These are phyloP conservation scores for Beauveria asiatica DNA, from an alignment of 2,329 filamentous ascomycete species.

Conservation along the genomic window DNA sequence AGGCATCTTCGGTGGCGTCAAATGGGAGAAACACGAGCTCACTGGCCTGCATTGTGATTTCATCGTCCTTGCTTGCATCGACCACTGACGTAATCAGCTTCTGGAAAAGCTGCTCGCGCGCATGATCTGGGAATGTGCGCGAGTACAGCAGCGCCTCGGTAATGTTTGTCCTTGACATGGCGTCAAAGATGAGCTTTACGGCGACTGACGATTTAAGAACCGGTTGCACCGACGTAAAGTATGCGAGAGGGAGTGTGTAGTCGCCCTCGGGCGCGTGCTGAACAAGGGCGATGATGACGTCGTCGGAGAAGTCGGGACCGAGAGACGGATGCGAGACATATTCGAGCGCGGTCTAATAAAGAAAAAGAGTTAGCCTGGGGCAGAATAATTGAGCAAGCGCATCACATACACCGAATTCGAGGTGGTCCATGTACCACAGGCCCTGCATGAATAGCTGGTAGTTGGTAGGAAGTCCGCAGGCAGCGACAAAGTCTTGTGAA, in stretches of 20 bases:
- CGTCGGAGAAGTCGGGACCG: slow-evolving; percentile 72
- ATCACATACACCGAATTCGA: slow-evolving; percentile 52
- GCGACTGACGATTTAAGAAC: slow-evolving; percentile 56
- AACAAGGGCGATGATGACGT: slow-evolving; percentile 65
- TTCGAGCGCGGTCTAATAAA: slow-evolving; percentile 54
- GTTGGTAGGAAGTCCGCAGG: slow-evolving; percentile 60
- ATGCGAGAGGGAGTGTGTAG: slow-evolving; percentile 61
- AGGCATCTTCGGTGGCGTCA: slow-evolving; percentile 59
- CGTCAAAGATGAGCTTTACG: slow-evolving; percentile 59
- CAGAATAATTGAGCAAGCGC: slow-evolving; percentile 14
- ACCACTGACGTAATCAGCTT: slow-evolving; percentile 54
- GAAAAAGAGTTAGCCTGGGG: neutral
- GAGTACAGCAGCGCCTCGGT: slow-evolving; percentile 68
- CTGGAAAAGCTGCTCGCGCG: slow-evolving; percentile 58
- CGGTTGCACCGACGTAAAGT: slow-evolving; percentile 69
- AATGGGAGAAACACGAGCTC: slow-evolving; percentile 69
- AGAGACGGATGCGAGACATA: slow-evolving; percentile 73
- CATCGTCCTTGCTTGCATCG: slow-evolving; percentile 27
- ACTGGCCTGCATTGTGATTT: slow-evolving; percentile 46
- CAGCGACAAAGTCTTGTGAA: slow-evolving; percentile 49
- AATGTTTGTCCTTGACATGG: slow-evolving; percentile 58
- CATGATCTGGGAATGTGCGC: slow-evolving; percentile 52
- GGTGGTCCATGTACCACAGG: slow-evolving; percentile 69
- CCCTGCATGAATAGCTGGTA: slow-evolving; percentile 78
- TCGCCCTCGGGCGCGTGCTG: slow-evolving; percentile 51